These are phyloP conservation scores for Gloeophyllum trabeum DNA, from an alignment of 768 basidiomycete genomes.

Conservation along the genomic window DNA sequence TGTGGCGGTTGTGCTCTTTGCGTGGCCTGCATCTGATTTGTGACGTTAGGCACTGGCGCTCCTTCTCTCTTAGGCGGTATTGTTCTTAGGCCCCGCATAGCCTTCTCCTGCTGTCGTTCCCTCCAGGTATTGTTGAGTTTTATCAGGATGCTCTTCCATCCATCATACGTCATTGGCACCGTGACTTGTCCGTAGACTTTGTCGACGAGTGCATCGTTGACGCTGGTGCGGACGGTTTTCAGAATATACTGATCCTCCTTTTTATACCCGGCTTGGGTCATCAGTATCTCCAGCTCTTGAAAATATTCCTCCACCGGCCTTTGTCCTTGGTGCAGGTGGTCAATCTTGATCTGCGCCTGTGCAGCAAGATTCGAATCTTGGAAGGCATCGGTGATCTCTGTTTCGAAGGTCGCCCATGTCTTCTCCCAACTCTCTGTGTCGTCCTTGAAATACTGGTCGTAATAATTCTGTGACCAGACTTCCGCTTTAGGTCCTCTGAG, in stretches of 20 bases:
- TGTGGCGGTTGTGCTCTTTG: not conserved
- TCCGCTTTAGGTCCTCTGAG: not conserved
- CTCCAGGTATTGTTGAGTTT: not conserved
- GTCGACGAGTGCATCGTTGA: not conserved
- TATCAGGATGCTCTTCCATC: not conserved
- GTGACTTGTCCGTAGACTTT: not conserved
- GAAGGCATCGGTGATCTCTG: not conserved
- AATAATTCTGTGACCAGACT: not conserved
- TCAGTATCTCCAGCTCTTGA: not conserved
- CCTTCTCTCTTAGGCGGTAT: not conserved
- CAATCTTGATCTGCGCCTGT: slow-evolving; percentile 1
- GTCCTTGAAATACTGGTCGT: not conserved
- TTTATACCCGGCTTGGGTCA: not conserved
- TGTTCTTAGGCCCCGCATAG: not conserved
- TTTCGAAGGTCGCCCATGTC: not conserved
- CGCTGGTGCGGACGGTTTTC: not conserved
- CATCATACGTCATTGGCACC: not conserved
- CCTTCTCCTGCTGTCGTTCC: not conserved
- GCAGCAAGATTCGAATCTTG: not conserved
- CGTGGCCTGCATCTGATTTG: not conserved
- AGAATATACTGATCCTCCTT: not conserved
- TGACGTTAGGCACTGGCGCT: not conserved
- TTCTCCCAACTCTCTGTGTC: not conserved
- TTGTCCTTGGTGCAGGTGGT: not conserved
- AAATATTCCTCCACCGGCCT: not conserved